Conservation (phyloP, 768 basidiomycete species). For the Mycena chlorophos region DNA sequence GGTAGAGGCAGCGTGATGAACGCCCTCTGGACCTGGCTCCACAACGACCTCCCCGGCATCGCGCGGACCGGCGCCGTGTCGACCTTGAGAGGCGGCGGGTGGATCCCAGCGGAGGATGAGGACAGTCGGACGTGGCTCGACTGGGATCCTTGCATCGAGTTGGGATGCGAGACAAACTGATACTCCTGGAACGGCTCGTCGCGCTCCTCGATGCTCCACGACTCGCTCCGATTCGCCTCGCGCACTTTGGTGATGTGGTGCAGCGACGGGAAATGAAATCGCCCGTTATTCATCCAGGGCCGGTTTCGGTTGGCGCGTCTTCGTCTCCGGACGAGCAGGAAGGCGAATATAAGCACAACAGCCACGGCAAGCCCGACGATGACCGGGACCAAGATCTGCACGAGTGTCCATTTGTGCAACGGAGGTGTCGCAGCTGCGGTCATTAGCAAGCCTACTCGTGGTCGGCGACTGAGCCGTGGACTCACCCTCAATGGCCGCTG, state of each 20-base stretch:
- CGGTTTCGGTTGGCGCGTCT: conserved; percentile 3
- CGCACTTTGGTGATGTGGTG: conserved; percentile 14
- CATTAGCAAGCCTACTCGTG: neutral
- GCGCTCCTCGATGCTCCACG: conserved; percentile 21
- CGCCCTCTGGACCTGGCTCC: conserved; percentile 5
- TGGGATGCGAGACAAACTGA: conserved; percentile 20
- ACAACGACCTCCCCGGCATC: conserved; percentile 18
- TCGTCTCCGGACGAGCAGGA: conserved; percentile 7
- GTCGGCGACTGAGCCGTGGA: neutral
- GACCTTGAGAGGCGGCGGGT: conserved; percentile 5
- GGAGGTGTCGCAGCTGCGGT: conserved; percentile 7
- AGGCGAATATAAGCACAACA: neutral
- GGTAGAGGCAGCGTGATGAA: conserved; percentile 10
- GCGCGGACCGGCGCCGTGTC: conserved; percentile 1
- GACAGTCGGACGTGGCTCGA: conserved; percentile 20
- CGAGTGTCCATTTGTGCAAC: conserved; percentile 7
- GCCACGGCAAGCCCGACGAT: conserved; percentile 8
- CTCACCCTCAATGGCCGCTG: conserved; percentile 17
- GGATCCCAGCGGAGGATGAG: conserved; percentile 5
- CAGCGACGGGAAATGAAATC: conserved; percentile 17
- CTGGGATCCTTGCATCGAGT: conserved; percentile 18
- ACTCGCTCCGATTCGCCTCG: conserved; percentile 13
- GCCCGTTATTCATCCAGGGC: conserved; percentile 17
- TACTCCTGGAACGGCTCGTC: conserved; percentile 17
- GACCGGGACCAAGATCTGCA: conserved; percentile 18